Evolutionary conservation across 192 early-diverging fungal genomes (phyloP).

Genomic region (Podila epigama): DNA sequence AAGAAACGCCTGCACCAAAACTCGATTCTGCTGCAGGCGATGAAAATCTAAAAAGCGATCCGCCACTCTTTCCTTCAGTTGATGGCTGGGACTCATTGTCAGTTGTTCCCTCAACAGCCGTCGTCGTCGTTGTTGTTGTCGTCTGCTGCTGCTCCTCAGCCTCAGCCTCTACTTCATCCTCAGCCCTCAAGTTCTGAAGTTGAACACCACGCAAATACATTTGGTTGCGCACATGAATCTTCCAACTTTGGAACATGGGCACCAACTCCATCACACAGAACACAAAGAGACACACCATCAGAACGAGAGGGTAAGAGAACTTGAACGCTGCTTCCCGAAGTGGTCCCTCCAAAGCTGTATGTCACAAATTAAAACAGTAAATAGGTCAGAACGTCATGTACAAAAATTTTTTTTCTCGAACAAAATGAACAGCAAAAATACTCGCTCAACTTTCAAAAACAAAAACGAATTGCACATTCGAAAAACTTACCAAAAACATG

Average conservation of each 20-base stretch:
- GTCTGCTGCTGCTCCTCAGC: neutral
- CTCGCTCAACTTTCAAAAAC: too few relatives aligned
- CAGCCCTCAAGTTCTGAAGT: slow-evolving; percentile 87
- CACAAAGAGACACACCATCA: slow-evolving; percentile 38
- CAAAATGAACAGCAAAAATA: too few relatives aligned
- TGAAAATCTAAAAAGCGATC: neutral
- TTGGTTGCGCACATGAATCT: slow-evolving; percentile 80
- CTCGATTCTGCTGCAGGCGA: neutral
- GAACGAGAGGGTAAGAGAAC: slow-evolving; percentile 49
- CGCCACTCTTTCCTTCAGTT: neutral
- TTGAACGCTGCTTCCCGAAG: slow-evolving; percentile 25
- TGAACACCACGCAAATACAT: slow-evolving; percentile 84
- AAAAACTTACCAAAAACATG: neutral
- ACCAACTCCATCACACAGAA: slow-evolving; percentile 26
- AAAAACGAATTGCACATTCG: too few relatives aligned
- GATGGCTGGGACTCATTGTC: neutral
- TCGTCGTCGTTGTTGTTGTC: neutral
- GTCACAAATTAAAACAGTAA: too few relatives aligned
- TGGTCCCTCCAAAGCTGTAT: slow-evolving; percentile 24
- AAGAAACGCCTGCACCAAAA: neutral
- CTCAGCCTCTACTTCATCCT: slow-evolving; percentile 24
- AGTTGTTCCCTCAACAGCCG: neutral
- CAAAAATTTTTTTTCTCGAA: too few relatives aligned
- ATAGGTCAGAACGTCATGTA: too few relatives aligned
- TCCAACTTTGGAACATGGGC: slow-evolving; percentile 69